Conservation (phyloP, 441 rosid genomes). For the Gossypium gossypioides region DNA sequence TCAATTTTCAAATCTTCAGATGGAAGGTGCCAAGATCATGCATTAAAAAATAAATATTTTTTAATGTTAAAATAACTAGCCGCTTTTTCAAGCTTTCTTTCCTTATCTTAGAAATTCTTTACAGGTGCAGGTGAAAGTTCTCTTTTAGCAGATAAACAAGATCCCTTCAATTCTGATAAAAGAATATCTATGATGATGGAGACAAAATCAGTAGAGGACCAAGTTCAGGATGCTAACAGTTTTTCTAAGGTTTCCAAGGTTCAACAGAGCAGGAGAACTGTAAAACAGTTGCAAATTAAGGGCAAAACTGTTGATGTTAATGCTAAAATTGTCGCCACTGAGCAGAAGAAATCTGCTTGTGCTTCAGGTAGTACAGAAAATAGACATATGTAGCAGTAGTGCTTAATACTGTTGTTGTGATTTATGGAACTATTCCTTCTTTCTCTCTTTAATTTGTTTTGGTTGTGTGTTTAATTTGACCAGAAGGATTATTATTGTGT, state of each 20-base stretch:
- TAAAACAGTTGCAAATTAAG: conserved; percentile 23
- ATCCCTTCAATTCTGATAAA: conserved; percentile 19
- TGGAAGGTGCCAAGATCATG: background rate
- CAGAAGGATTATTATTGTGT: background rate
- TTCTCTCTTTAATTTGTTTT: background rate
- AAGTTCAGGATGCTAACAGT: conserved; percentile 19
- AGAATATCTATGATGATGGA: conserved; percentile 23
- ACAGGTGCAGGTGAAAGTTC: conserved; percentile 39
- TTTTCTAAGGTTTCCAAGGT: conserved; percentile 25
- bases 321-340: conserved; percentile 16
- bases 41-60: background rate
- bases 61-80: background rate
- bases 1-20: background rate
- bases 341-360: conserved; percentile 27
- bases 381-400: background rate
- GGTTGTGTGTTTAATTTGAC: background rate
- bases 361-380: conserved; percentile 26
- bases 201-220: conserved; percentile 19
- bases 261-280: conserved; percentile 31
- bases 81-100: background rate
- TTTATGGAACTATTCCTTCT: background rate
- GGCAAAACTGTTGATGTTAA: conserved; percentile 27
- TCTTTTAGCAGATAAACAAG: conserved; percentile 22
- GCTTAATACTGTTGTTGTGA: background rate
- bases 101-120: conserved; percentile 4